phyloP scores from a whole-genome alignment of 331 rosid genomes.

The Pyracantha coccinea region DNA sequence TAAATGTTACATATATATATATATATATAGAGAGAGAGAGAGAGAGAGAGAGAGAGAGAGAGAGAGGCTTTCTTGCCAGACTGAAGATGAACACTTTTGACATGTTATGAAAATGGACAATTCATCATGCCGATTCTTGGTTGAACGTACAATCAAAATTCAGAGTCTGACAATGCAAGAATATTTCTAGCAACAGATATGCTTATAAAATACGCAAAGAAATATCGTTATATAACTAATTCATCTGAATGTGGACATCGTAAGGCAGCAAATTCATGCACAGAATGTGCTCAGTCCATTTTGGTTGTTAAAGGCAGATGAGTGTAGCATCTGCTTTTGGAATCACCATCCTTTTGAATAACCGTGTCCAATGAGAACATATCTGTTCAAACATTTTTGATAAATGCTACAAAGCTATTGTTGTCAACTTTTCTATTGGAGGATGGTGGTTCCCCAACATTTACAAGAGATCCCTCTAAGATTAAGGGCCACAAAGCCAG shows the following conservation, averaged over 20 bases:
- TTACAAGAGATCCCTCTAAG: neutral
- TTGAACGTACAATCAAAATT: no score
- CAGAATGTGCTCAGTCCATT: neutral
- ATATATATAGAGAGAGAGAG: no score
- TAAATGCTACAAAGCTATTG: neutral
- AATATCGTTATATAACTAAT: no score
- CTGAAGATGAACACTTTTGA: no score
- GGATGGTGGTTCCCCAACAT: neutral
- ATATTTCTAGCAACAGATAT: no score
- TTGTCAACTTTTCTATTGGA: neutral
- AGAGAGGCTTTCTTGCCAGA: no score
- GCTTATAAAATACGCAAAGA: no score
- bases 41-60: no score
- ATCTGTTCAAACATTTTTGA: neutral
- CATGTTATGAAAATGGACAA: no score
- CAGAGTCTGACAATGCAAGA: no score
- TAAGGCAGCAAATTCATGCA: neutral
- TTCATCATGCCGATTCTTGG: no score
- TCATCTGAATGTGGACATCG: neutral
- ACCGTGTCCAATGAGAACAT: neutral
- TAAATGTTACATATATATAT: neutral
- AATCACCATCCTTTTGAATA: neutral
- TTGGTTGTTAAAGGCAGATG: neutral
- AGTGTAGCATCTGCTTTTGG: neutral
- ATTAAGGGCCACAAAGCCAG: neutral